Evolutionary conservation across 23 red algal genomes (phyloP).

Genomic region (Agarophyton chilense): DNA sequence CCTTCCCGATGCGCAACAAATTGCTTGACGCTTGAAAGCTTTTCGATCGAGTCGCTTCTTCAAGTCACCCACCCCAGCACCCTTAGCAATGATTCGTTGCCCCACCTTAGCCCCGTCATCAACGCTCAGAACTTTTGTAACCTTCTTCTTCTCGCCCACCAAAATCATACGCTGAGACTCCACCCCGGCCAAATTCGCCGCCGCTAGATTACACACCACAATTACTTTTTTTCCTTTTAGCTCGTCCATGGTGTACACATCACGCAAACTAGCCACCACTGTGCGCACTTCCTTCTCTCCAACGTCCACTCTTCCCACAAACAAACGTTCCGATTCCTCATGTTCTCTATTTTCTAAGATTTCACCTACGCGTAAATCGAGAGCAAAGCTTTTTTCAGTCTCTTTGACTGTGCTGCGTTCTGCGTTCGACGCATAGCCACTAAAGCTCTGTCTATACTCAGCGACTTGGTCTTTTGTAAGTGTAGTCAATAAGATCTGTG

Average conservation of each 20-base stretch:
- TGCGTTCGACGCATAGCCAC: constrained; percentile 51
- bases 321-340: constrained; percentile 84
- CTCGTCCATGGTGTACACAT: constrained; percentile 73
- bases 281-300: constrained; percentile 67
- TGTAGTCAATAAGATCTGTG: constrained; percentile 77
- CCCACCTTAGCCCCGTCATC: constrained; percentile 34
- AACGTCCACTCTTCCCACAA: constrained; percentile 80
- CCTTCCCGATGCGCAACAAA: constrained; percentile 77
- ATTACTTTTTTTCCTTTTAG: constrained; percentile 68
- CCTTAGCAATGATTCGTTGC: constrained; percentile 44
- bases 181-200: constrained; percentile 79
- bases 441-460: constrained; percentile 52
- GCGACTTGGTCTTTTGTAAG: constrained; percentile 62
- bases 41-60: constrained; percentile 70
- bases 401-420: not conserved
- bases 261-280: constrained; percentile 82
- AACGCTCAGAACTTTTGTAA: constrained; percentile 35
- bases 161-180: constrained; percentile 92
- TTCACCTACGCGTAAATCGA: constrained; percentile 89
- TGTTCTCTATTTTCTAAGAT: constrained; percentile 62
- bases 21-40: constrained; percentile 90
- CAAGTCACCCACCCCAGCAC: not conserved
- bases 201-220: constrained; percentile 86
- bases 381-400: constrained; percentile 65
- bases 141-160: constrained; percentile 96